A percentile compares a stretch with the other conserved stretches of the same genome.
These are phyloP conservation scores for Backusella psychrophila DNA, from an alignment of 192 early-diverging fungal species.

Conservation along the genomic window DNA sequence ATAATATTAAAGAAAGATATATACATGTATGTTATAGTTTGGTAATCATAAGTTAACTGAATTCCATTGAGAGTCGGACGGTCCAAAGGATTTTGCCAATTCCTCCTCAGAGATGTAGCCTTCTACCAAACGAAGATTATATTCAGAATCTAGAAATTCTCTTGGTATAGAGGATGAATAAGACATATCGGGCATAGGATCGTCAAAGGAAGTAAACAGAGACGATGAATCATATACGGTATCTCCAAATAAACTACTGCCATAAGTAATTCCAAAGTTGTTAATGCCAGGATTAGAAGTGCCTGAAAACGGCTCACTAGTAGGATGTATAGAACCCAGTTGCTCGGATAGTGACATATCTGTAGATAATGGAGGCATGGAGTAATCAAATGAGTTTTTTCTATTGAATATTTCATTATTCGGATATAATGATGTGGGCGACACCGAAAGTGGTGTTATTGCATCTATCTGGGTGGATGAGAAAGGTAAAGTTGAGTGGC, in stretches of 20 bases:
- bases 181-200: neutral
- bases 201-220: neutral
- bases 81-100: neutral
- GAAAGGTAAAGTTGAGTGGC: neutral
- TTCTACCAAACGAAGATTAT: neutral
- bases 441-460: neutral
- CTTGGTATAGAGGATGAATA: neutral
- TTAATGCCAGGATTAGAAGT: constrained; percentile 1
- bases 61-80: neutral
- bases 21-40: neutral
- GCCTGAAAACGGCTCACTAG: neutral
- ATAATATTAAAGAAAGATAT: neutral
- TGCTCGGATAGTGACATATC: neutral
- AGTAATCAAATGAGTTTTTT: neutral
- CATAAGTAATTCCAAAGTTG: constrained; percentile 18
- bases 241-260: constrained; percentile 24
- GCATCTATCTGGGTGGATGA: neutral
- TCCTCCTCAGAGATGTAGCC: neutral
- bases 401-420: neutral
- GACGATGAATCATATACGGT: constrained; percentile 20
- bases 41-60: neutral
- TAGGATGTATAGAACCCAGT: neutral
- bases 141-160: neutral
- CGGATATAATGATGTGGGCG: neutral
- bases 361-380: neutral